Evolutionary conservation across 208 protist genomes (phyloP).

Genomic region (Vickermania spadyakhi): DNA sequence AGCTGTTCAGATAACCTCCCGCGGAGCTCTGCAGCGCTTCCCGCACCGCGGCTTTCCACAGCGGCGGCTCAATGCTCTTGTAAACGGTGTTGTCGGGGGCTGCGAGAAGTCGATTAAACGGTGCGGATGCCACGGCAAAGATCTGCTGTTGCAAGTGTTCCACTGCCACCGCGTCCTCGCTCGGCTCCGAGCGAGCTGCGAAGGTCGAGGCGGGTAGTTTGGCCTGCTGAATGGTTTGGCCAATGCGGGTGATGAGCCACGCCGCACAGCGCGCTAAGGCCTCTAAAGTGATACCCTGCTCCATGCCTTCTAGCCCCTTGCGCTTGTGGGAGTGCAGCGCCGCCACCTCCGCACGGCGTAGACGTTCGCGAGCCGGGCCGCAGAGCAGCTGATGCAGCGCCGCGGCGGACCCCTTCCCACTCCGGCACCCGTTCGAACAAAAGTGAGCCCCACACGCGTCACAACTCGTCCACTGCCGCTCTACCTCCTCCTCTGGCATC

Average conservation of each 20-base stretch:
- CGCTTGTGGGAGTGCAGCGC: not conserved
- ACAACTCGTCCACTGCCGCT: conserved; percentile 15
- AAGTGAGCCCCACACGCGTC: conserved; percentile 39
- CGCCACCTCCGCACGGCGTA: conserved; percentile 3
- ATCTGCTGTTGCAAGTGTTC: conserved; percentile 36
- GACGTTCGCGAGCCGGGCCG: conserved; percentile 18
- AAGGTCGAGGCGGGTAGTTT: conserved; percentile 31
- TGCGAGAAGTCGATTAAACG: conserved; percentile 68
- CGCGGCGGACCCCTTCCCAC: conserved; percentile 9
- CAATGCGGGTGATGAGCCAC: conserved; percentile 39
- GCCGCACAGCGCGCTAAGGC: conserved; percentile 56
- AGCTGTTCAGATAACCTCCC: not conserved
- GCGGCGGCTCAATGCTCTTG: conserved; percentile 21
- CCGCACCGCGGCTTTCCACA: conserved; percentile 28
- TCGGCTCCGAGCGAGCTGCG: conserved; percentile 14
- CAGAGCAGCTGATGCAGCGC: conserved; percentile 52
- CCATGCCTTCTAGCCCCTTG: not conserved
- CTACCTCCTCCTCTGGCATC: not conserved
- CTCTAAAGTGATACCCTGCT: conserved; percentile 36
- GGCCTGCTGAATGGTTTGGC: conserved; percentile 27
- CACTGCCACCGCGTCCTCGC: conserved; percentile 8
- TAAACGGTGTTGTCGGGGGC: conserved; percentile 36
- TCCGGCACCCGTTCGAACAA: conserved; percentile 42
- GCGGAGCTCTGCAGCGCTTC: conserved; percentile 10
- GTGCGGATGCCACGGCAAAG: conserved; percentile 38